Conservation (phyloP, 2,329 filamentous ascomycete genomes). For the Clonostachys rosea region DNA sequence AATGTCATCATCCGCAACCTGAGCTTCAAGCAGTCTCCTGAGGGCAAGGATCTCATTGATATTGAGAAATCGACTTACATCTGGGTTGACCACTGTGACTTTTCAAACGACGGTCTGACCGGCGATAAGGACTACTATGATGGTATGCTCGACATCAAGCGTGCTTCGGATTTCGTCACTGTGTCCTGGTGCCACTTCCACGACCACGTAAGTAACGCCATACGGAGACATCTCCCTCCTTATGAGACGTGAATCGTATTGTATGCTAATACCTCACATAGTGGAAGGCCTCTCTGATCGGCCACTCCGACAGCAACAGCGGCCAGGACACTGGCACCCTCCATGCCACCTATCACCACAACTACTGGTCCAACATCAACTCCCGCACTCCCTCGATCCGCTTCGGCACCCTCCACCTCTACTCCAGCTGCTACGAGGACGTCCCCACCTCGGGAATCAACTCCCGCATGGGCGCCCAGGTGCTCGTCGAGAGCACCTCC, state of each 20-base stretch:
- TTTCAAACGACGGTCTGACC: conserved; percentile 23
- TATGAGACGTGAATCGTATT: background rate
- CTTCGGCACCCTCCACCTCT: conserved; percentile 54
- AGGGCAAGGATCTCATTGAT: conserved; percentile 43
- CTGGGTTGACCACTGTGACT: conserved; percentile 36
- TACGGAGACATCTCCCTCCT: background rate
- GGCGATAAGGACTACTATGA: conserved; percentile 34
- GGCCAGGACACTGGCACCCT: conserved; percentile 52
- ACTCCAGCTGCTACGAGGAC: conserved; percentile 34
- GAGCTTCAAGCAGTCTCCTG: conserved; percentile 39
- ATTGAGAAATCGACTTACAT: conserved; percentile 40
- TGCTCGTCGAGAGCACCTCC: conserved; percentile 47
- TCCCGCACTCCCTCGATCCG: conserved; percentile 52
- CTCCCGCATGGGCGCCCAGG: conserved; percentile 44
- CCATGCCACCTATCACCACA: conserved; percentile 54
- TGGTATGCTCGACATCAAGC: conserved; percentile 33
- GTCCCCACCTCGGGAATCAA: conserved; percentile 44
- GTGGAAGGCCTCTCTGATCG: conserved; percentile 51
- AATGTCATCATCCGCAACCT: conserved; percentile 56
- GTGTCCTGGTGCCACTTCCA: conserved; percentile 33
- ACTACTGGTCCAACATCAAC: conserved; percentile 56
- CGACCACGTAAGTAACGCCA: conserved; percentile 23
- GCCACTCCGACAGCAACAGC: conserved; percentile 54
- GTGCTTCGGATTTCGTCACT: conserved; percentile 32
- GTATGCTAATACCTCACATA: background rate